These are phyloP conservation scores for Neospora caninum DNA, from an alignment of 169 alveolate species.

Conservation along the genomic window DNA sequence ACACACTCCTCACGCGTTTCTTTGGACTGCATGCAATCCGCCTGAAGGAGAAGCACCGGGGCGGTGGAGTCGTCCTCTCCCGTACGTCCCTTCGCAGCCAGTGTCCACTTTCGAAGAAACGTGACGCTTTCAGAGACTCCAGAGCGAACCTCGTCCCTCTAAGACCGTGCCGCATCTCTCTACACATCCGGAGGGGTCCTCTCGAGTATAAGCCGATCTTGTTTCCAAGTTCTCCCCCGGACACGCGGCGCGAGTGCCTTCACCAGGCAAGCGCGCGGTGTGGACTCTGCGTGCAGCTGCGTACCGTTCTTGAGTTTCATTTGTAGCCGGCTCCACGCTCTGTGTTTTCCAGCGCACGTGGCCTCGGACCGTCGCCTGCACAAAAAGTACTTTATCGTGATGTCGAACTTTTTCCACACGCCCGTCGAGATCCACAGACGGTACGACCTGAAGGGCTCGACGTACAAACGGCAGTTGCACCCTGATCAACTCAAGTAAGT, in stretches of 20 bases:
- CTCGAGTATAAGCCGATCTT: too few relatives aligned
- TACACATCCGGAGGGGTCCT: too few relatives aligned
- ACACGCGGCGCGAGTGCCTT: too few relatives aligned
- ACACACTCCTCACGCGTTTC: constrained; percentile 80
- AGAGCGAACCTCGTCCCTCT: not conserved
- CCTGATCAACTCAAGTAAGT: constrained; percentile 64
- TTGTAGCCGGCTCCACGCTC: too few relatives aligned
- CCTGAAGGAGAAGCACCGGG: constrained; percentile 71
- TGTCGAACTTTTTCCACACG: constrained; percentile 96
- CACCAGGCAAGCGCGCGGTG: too few relatives aligned
- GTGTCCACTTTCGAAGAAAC: not conserved
- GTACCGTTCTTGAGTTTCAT: too few relatives aligned
- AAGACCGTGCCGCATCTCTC: not conserved
- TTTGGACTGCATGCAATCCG: constrained; percentile 93
- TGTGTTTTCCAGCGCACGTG: not conserved
- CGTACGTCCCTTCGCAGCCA: not conserved
- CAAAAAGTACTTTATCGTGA: constrained; percentile 93
- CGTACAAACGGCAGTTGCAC: constrained; percentile 65
- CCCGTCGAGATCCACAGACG: constrained; percentile 81
- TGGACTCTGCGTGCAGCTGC: not conserved
- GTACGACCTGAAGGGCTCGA: constrained; percentile 73
- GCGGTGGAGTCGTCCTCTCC: not conserved
- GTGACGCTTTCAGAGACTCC: not conserved
- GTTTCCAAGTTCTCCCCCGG: too few relatives aligned
- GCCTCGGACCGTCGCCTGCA: constrained; percentile 17